Evolutionary conservation across 1,284 basidiomycete genomes (phyloP).

Genomic region (Trametes versicolor): DNA sequence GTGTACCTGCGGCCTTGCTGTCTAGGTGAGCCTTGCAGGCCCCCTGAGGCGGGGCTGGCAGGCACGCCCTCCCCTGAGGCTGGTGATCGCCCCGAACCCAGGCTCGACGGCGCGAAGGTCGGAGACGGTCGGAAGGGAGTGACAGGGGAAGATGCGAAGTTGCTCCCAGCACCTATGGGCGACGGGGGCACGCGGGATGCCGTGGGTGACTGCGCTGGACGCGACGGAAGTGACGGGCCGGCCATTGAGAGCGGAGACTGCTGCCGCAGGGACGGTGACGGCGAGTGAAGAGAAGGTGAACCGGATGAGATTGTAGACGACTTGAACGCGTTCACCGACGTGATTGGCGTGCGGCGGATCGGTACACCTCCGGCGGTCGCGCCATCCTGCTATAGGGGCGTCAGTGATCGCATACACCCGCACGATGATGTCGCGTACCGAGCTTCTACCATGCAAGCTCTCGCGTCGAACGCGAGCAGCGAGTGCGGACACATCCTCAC

Average conservation of each 20-base stretch:
- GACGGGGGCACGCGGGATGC: slow-evolving; percentile 57
- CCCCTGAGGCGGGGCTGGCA: slow-evolving; percentile 28
- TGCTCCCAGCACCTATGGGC: slow-evolving; percentile 47
- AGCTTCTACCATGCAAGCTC: slow-evolving; percentile 47
- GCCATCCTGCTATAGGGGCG: slow-evolving; percentile 37
- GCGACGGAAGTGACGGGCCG: slow-evolving; percentile 47
- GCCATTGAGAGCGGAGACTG: slow-evolving; percentile 52
- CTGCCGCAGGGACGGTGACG: slow-evolving; percentile 57
- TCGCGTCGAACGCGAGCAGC: slow-evolving; percentile 54
- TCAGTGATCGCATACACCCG: slow-evolving; percentile 7
- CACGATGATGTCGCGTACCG: slow-evolving; percentile 44
- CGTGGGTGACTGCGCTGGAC: slow-evolving; percentile 50
- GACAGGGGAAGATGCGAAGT: slow-evolving; percentile 44
- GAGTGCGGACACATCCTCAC: slow-evolving; percentile 50
- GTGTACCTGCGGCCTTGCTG: slow-evolving; percentile 54
- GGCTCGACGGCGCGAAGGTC: slow-evolving; percentile 57
- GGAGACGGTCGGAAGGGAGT: slow-evolving; percentile 53
- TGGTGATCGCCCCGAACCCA: slow-evolving; percentile 54
- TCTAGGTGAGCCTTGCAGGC: slow-evolving; percentile 38
- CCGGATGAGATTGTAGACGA: slow-evolving; percentile 70
- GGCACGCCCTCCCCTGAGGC: slow-evolving; percentile 44
- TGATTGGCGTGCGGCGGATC: slow-evolving; percentile 63
- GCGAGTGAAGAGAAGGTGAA: slow-evolving; percentile 58
- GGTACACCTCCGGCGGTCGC: slow-evolving; percentile 58
- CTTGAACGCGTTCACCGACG: slow-evolving; percentile 72